Evolutionary conservation across 306 rosid genomes (phyloP).

Genomic region (Quercus rubra): DNA sequence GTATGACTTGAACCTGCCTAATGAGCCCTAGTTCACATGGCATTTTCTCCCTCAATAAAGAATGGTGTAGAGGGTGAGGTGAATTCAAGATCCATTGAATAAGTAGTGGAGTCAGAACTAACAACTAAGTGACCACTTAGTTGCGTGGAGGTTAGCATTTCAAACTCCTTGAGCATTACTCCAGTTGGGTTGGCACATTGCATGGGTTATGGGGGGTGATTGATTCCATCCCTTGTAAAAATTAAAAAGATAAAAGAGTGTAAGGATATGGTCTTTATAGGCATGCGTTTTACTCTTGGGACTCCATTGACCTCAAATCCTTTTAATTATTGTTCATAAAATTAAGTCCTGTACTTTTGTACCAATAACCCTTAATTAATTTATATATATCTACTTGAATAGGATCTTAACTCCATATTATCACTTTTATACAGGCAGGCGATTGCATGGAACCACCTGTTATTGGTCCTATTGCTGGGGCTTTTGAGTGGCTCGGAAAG

Average conservation of each 20-base stretch:
- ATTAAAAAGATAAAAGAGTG: background rate
- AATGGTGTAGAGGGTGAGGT: too few species aligned
- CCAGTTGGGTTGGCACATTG: background rate
- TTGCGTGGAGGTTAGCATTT: background rate
- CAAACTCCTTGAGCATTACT: background rate
- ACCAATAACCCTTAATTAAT: background rate
- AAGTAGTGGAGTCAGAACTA: too few species aligned
- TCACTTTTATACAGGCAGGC: background rate
- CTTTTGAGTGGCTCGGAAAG: conserved; percentile 1
- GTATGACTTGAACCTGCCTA: background rate
- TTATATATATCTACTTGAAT: background rate
- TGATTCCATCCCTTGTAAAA: background rate
- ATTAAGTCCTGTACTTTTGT: background rate
- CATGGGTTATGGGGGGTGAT: background rate
- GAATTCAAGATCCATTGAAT: too few species aligned
- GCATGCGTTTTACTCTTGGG: background rate
- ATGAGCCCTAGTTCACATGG: background rate
- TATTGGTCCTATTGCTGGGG: conserved; percentile 2
- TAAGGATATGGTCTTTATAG: background rate
- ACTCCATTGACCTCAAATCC: background rate
- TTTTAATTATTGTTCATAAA: background rate
- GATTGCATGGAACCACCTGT: background rate
- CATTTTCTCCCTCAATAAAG: background rate
- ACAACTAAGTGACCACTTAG: background rate
- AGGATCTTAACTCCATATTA: background rate